Evolutionary conservation across 495 filamentous ascomycete genomes (phyloP).

Genomic region (Terfezia boudieri): DNA sequence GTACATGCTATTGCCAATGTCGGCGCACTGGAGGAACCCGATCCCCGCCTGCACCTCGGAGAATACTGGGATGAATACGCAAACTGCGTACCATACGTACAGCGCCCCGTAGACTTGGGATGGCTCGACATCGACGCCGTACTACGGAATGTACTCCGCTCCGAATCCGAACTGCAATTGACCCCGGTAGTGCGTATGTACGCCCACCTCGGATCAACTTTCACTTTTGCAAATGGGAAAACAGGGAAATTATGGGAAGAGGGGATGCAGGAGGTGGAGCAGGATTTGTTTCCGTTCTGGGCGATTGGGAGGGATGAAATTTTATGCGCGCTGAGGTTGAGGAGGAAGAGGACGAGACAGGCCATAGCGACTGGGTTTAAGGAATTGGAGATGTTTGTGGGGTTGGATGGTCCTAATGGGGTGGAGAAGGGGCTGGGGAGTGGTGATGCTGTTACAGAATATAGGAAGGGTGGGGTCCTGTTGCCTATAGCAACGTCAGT

Average conservation of each 20-base stretch:
- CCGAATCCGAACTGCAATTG: not conserved
- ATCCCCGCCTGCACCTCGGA: not conserved
- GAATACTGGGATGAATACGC: not conserved
- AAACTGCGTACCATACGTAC: not conserved
- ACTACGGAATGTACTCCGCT: not conserved
- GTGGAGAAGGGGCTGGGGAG: too few relatives aligned
- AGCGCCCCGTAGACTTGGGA: not conserved
- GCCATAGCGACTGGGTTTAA: too few relatives aligned
- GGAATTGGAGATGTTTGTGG: too few relatives aligned
- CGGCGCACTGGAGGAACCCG: not conserved
- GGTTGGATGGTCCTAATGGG: too few relatives aligned
- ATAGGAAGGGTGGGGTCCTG: too few relatives aligned
- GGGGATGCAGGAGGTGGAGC: not conserved
- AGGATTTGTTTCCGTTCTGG: not conserved
- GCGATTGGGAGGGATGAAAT: not conserved
- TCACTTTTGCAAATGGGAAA: not conserved
- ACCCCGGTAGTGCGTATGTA: not conserved
- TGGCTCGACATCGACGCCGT: not conserved
- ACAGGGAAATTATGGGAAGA: not conserved
- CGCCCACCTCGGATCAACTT: not conserved
- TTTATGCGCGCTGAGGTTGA: not conserved
- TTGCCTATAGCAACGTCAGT: too few relatives aligned
- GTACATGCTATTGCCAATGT: not conserved
- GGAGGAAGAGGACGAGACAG: not conserved
- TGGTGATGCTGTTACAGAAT: too few relatives aligned